These are phyloP conservation scores for Termitomyces sp. DNA, from an alignment of 768 basidiomycete species.

Conservation along the genomic window DNA sequence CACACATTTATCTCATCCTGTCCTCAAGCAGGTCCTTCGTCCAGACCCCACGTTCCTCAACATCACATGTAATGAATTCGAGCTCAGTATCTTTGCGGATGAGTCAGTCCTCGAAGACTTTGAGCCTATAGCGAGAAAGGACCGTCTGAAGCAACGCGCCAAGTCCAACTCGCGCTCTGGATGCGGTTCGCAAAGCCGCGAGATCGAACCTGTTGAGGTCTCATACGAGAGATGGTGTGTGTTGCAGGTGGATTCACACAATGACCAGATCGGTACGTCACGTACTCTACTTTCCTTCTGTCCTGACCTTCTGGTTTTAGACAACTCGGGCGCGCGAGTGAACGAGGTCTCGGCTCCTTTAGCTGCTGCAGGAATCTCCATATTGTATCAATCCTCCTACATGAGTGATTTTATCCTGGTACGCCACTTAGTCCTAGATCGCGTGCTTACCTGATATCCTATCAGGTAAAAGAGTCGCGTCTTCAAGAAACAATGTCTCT, in stretches of 20 bases:
- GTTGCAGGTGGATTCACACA: slow-evolving; percentile 79
- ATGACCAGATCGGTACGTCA: slow-evolving; percentile 58
- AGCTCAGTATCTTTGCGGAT: slow-evolving; percentile 73
- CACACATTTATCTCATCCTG: slow-evolving; percentile 49
- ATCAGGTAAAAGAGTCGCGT: slow-evolving; percentile 63
- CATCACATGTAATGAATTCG: slow-evolving; percentile 75
- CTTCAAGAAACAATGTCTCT: slow-evolving; percentile 61
- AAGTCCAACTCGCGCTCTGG: slow-evolving; percentile 30
- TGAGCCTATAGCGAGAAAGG: slow-evolving; percentile 54
- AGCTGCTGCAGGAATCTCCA: slow-evolving; percentile 74
- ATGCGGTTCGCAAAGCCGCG: slow-evolving; percentile 15
- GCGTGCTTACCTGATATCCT: slow-evolving; percentile 5
- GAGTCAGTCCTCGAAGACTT: slow-evolving; percentile 55
- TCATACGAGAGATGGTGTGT: slow-evolving; percentile 77
- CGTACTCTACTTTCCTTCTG: slow-evolving; percentile 1
- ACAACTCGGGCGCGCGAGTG: slow-evolving; percentile 68
- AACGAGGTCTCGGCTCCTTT: slow-evolving; percentile 75
- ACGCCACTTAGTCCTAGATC: slow-evolving; percentile 21
- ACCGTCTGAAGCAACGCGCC: slow-evolving; percentile 44
- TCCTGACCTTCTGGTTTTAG: slow-evolving; percentile 26
- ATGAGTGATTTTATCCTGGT: slow-evolving; percentile 83
- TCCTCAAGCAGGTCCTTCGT: slow-evolving; percentile 68
- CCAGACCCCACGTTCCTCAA: slow-evolving; percentile 68
- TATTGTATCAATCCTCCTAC: slow-evolving; percentile 80
- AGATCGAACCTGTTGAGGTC: slow-evolving; percentile 57